Conservation (phyloP, 768 basidiomycete genomes). For the Clavulina sp. region DNA sequence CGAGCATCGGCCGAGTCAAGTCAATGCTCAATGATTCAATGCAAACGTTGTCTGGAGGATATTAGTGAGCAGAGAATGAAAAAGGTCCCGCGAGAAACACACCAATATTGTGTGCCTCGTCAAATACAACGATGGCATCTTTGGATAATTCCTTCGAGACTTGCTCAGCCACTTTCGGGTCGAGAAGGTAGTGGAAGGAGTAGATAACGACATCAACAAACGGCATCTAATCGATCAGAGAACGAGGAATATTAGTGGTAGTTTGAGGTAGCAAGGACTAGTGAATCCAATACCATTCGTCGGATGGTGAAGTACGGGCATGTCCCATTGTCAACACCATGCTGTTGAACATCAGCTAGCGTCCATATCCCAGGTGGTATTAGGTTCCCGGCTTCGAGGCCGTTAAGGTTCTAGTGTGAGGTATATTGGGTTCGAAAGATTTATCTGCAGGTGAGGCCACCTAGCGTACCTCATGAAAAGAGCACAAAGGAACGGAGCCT, state of each 20-base stretch:
- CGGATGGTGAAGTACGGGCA: conserved; percentile 96
- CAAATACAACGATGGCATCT: conserved; percentile 96
- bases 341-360: conserved; percentile 76
- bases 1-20: conserved; percentile 91
- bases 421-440: background rate
- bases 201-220: conserved; percentile 95
- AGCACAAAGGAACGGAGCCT: conserved; percentile 78
- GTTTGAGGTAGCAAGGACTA: background rate
- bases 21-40: conserved; percentile 97
- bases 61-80: background rate
- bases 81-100: background rate
- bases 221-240: conserved; percentile 45
- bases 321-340: conserved; percentile 66
- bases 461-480: conserved; percentile 75
- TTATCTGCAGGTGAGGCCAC: background rate
- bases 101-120: conserved; percentile 99
- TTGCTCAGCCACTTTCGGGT: conserved; percentile 98
- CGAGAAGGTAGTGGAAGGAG: conserved; percentile 95
- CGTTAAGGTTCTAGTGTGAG: conserved; percentile 52
- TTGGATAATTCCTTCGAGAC: conserved; percentile 96
- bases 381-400: conserved; percentile 61
- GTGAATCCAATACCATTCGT: conserved; percentile 55
- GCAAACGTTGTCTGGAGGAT: conserved; percentile 74
- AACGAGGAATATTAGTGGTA: background rate
- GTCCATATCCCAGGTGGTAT: conserved; percentile 86